phyloP scores from a whole-genome alignment of 1,139 yeast species.

The Diutina catenulata region DNA sequence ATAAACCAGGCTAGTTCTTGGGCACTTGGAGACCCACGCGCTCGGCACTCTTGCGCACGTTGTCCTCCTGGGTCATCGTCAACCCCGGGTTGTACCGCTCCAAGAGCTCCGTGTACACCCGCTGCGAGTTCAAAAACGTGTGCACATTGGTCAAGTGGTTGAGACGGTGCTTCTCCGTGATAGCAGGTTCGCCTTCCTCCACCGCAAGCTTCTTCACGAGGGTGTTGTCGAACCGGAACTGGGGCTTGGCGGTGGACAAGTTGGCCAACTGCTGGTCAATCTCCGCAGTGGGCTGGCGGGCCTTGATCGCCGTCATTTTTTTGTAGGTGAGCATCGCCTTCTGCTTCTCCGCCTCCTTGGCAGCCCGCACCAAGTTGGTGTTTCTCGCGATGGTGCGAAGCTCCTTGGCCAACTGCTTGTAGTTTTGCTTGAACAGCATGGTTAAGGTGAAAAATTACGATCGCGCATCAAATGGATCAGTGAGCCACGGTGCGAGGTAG shows the following conservation, averaged over 20 bases:
- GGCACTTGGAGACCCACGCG: constrained; percentile 55
- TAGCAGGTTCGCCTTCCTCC: constrained; percentile 9
- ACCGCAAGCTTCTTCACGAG: constrained; percentile 15
- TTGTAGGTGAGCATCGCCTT: constrained; percentile 43
- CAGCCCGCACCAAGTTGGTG: constrained; percentile 29
- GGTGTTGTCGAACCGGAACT: constrained; percentile 10
- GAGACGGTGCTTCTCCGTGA: constrained; percentile 12
- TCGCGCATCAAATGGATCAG: too few relatives aligned
- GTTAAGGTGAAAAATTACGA: too few relatives aligned
- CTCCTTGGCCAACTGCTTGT: constrained; percentile 27
- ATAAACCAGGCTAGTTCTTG: constrained; percentile 5
- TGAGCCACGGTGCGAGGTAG: too few relatives aligned
- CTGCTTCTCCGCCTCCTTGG: constrained; percentile 36
- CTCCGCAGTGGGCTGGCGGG: constrained; percentile 25
- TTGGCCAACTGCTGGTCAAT: constrained; percentile 14
- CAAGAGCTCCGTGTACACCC: constrained; percentile 65
- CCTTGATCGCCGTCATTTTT: constrained; percentile 35
- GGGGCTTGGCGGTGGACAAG: constrained; percentile 8
- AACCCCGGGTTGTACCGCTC: constrained; percentile 85
- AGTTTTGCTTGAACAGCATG: constrained; percentile 10
- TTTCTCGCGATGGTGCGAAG: constrained; percentile 32
- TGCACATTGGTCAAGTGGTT: constrained; percentile 37
- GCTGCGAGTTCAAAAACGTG: constrained; percentile 55
- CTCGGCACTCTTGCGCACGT: constrained; percentile 67
- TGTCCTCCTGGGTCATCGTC: constrained; percentile 65